Evolutionary conservation across 2,329 filamentous ascomycete genomes (phyloP).

Genomic region (Colletotrichum trifolii): DNA sequence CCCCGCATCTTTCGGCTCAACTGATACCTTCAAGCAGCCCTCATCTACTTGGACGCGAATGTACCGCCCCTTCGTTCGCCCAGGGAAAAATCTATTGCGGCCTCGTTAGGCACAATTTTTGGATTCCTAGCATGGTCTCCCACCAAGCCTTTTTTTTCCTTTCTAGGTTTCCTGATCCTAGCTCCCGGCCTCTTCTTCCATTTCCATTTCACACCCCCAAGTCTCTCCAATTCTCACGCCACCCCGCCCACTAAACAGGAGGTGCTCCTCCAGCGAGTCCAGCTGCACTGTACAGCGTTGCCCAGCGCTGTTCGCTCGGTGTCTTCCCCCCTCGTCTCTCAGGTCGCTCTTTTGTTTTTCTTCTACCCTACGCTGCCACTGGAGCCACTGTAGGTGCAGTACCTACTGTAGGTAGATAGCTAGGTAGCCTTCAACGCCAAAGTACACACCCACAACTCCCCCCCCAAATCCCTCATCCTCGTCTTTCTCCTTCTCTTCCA

Average conservation of each 20-base stretch:
- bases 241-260: background rate
- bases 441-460: background rate
- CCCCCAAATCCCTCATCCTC: background rate
- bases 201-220: constrained; percentile 4
- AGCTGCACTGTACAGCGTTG: background rate
- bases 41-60: too few species aligned
- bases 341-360: background rate
- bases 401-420: background rate
- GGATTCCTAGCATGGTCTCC: constrained; percentile 21
- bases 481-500: background rate
- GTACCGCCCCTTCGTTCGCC: too few species aligned
- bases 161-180: constrained; percentile 9
- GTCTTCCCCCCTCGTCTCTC: constrained; percentile 6
- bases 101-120: background rate
- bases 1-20: too few species aligned
- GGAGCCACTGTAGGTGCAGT: too few species aligned
- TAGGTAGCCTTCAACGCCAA: background rate
- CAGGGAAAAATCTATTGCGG: too few species aligned
- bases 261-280: background rate
- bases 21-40: too few species aligned
- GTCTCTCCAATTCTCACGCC: background rate
- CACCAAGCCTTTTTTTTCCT: constrained; percentile 16
- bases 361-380: background rate
- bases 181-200: constrained; percentile 22
- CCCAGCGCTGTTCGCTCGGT: constrained; percentile 24